Base-by-base conservation (phyloP, 2,329 filamentous ascomycete species). In the Elsinoe ampelina region DNA sequence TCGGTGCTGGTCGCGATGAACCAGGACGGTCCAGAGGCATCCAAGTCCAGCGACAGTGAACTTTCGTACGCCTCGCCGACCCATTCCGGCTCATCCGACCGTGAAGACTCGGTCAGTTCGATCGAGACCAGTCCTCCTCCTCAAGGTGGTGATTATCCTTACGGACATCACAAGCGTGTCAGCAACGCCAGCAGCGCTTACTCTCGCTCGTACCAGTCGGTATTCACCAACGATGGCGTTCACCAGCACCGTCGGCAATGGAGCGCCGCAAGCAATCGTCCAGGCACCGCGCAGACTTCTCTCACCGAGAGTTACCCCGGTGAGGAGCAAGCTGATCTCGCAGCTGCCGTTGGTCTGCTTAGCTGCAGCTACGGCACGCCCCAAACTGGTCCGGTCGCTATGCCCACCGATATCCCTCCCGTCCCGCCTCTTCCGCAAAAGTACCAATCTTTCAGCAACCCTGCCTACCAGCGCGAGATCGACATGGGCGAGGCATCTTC, bases 1-100 rank as follows among this genome's bases (percentile, higher is more conserved):
- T 95, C 90, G n/a, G 93, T 97, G 54, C 78, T 98, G 62, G 86
- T 97, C 58, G 85, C 84, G 67, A 97, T 98, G 91, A 96, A 83
- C 67, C 70, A 75, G 58, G 79, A 86, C 60, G 80, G 84, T 45
- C 82, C 83, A 26, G 81, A 84, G 58, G 84, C 82, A 36, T 76
- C 84, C 57, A 83, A 82, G 65, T 80, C 84, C 64, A 83, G 82
- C 65, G 80, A 84, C 60, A 95, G 89, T 71, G 89, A 95, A 67
- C 78, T 84, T 55, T 92, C 90, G 35, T 93, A 89, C 34, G 80
- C 80, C 19, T 95, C 91, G 17, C 89, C 91, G 2, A 84, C 84
- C 19, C 87, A 86, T 17, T 95, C 89, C 30, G 84, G 83, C 22
- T 89, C 85, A 55, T 95, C 88, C 22, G 89, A 92, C 61, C 83